Conservation (phyloP, 805 yeast species). For the Cyberlindnera nakhonratchasimensis region DNA sequence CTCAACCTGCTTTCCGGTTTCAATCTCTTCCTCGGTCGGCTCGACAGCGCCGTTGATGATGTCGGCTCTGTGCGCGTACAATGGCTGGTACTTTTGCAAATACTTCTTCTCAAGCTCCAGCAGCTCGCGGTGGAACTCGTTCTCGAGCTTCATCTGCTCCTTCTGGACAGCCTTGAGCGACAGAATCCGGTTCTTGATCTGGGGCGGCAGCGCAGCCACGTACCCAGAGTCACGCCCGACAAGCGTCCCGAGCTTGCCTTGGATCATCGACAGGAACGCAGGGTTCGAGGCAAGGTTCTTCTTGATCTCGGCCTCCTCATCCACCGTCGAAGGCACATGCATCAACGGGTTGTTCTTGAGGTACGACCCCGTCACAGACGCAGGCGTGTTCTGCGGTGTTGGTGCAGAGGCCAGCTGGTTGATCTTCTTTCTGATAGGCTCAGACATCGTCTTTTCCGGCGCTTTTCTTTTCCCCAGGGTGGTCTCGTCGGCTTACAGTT, state of each 20-base stretch:
- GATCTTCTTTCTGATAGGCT: constrained; percentile 74
- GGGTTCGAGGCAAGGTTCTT: constrained; percentile 70
- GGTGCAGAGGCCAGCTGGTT: constrained; percentile 90
- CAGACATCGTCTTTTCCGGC: constrained; percentile 57
- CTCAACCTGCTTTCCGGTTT: constrained; percentile 69
- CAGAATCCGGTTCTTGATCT: constrained; percentile 69
- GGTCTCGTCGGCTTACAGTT: too few relatives aligned
- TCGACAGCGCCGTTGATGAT: constrained; percentile 70
- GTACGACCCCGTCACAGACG: constrained; percentile 74
- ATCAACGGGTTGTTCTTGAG: constrained; percentile 53
- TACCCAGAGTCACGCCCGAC: constrained; percentile 89
- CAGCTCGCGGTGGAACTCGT: constrained; percentile 86
- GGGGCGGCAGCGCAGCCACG: constrained; percentile 67
- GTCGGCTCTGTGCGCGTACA: constrained; percentile 68
- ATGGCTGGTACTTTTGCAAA: constrained; percentile 66
- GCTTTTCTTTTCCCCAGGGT: neutral
- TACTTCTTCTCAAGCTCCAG: constrained; percentile 82
- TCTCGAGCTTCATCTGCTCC: constrained; percentile 78
- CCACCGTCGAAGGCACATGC: constrained; percentile 60
- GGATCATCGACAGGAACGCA: constrained; percentile 78
- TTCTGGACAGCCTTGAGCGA: constrained; percentile 82
- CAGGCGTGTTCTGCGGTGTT: constrained; percentile 98
- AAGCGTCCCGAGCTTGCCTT: constrained; percentile 79
- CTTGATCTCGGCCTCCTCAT: constrained; percentile 43
- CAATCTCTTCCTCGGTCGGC: constrained; percentile 77